These are phyloP conservation scores for Amaranthus tricolor DNA, from an alignment of 179 eudicot species.

Conservation along the genomic window DNA sequence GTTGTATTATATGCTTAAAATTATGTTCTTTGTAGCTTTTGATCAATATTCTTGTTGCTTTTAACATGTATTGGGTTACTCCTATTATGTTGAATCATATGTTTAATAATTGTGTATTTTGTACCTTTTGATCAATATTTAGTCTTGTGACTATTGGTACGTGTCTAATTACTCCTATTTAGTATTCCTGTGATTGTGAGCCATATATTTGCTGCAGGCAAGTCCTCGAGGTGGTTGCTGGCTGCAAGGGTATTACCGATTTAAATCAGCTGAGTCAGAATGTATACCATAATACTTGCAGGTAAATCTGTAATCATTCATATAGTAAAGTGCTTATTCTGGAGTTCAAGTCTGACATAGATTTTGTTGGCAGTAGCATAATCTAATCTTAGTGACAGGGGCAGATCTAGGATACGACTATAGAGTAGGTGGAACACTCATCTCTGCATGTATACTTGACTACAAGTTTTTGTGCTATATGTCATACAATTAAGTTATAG, in stretches of 20 bases:
- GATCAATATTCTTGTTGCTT: neutral
- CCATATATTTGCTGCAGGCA: conserved; percentile 51
- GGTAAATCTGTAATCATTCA: conserved; percentile 41
- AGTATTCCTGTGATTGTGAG: neutral
- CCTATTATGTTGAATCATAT: neutral
- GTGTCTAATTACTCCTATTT: neutral
- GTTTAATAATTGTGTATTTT: neutral
- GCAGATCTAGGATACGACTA: no score
- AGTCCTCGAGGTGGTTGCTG: conserved; percentile 98
- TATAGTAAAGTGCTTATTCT: neutral
- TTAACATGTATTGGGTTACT: neutral
- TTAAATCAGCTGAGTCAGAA: conserved; percentile 63
- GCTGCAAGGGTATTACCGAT: conserved; percentile 77
- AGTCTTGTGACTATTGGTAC: neutral
- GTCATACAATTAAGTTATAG: no score
- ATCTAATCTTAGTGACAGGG: no score
- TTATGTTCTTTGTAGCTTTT: neutral
- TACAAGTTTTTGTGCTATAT: no score
- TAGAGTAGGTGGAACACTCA: no score
- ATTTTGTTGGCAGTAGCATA: neutral
- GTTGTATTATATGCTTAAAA: neutral
- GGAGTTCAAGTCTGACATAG: neutral
- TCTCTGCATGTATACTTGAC: no score
- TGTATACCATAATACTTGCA: conserved; percentile 92
- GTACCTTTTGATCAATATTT: conserved; percentile 1